Base-by-base conservation (phyloP, 2,329 filamentous ascomycete species). In the Cladosporium phlei region DNA sequence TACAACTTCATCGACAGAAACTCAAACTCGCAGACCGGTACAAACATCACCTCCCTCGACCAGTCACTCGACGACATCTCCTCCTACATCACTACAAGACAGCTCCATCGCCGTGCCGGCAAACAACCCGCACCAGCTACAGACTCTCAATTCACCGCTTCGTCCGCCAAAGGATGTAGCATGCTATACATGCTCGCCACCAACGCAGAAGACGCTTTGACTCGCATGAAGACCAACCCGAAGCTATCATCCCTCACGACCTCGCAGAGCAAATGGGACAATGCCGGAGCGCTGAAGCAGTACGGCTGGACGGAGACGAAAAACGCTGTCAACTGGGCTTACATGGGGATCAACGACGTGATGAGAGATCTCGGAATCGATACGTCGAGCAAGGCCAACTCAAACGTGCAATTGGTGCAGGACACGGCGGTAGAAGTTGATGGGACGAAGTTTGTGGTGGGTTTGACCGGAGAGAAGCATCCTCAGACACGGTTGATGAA, bases 141-240 rank as follows among this genome's bases (percentile, higher is more conserved):
- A 33, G 45, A 27, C 16, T 10, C 16, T n/a, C 28, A 40, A 4
- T 12, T 40, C 28, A 24, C 21, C 1, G 6, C 37, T 5, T 40
- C 30, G 2, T 35, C 45, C 2, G 30, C 29, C 0, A 47, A 47
- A 35, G 45, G 45, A 14, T 47, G 45, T 22, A 47, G 30, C 7
- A 25, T 47, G 24, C 37, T 40, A 8, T 47, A 47, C 35, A 47
- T 47, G 45, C 22, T 47, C n/a, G 45, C 45, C 17, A 37, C 45
- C 2, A 40, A 27, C 12, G 24, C 21, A 2, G 45, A 47, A 5
- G 28, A 47, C 17, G 45, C 45, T 17, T 17, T 47, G 22, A 39
- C 37, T 4, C 45, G 45, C 14, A 21, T 47, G 14, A 38, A 47
- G 14, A 32, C 35, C 37, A 45, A 45, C 16, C 37, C 45, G 16